These are phyloP conservation scores for Stagonosporopsis vannaccii DNA, from an alignment of 2,329 filamentous ascomycete genomes.

Conservation along the genomic window DNA sequence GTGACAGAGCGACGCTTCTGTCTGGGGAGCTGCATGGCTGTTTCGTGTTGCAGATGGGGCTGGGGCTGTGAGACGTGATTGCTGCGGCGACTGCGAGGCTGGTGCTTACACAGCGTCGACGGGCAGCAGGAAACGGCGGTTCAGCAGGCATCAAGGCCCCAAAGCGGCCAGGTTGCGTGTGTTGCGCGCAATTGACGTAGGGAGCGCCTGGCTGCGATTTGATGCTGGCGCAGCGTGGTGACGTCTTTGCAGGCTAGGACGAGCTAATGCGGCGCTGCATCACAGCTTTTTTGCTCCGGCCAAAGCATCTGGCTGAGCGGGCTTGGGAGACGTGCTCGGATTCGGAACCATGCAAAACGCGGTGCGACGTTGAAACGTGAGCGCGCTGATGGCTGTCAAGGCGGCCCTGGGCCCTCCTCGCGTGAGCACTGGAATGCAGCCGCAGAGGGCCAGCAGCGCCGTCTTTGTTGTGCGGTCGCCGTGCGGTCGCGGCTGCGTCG, in stretches of 20 bases:
- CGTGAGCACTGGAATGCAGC: slow-evolving; percentile 15
- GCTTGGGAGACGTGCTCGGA: slow-evolving; percentile 10
- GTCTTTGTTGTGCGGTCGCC: not conserved
- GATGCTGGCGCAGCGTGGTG: slow-evolving; percentile 26
- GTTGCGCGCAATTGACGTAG: slow-evolving; percentile 18
- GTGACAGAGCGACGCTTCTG: not conserved
- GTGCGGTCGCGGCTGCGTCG: not conserved
- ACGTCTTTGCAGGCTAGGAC: slow-evolving; percentile 29
- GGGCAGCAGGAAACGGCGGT: slow-evolving; percentile 6
- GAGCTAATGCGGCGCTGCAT: slow-evolving; percentile 27
- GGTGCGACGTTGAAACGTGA: slow-evolving; percentile 18
- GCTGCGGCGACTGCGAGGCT: slow-evolving; percentile 32
- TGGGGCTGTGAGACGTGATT: slow-evolving; percentile 25
- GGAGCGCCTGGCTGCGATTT: slow-evolving; percentile 9
- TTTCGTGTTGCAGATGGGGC: slow-evolving; percentile 17
- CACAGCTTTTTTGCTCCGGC: slow-evolving; percentile 13
- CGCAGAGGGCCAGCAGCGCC: not conserved
- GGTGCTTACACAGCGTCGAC: slow-evolving; percentile 16
- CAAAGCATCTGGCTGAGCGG: slow-evolving; percentile 12
- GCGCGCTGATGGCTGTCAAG: slow-evolving; percentile 9
- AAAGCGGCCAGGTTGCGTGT: not conserved
- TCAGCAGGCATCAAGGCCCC: slow-evolving; percentile 4
- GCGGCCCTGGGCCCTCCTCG: not conserved
- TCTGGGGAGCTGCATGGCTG: slow-evolving; percentile 1
- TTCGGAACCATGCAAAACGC: slow-evolving; percentile 12